phyloP scores from a whole-genome alignment of 2,329 filamentous ascomycete genomes.

The Xylaria arbuscula region DNA sequence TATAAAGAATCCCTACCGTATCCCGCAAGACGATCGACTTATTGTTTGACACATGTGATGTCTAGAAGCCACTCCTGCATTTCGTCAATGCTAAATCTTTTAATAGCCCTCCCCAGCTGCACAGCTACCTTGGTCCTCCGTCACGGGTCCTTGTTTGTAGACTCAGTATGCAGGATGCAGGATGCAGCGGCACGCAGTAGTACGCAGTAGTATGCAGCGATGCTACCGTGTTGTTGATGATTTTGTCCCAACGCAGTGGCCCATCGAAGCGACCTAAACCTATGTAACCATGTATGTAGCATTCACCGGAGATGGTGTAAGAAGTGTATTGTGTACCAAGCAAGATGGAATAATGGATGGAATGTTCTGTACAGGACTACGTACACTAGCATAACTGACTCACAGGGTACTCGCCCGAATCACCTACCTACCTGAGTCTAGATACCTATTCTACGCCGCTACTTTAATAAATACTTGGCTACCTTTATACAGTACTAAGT shows the following conservation, averaged over 20 bases:
- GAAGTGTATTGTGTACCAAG: no score
- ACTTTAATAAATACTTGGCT: no score
- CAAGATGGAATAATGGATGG: no score
- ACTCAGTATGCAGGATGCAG: conserved; percentile 4
- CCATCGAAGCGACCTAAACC: conserved; percentile 1
- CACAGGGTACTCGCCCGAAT: no score
- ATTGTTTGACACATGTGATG: neutral
- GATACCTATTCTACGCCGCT: no score
- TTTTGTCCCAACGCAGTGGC: neutral
- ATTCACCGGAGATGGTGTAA: neutral
- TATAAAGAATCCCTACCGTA: neutral
- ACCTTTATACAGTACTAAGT: no score
- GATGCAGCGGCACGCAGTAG: neutral
- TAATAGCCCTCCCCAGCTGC: neutral
- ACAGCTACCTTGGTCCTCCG: neutral
- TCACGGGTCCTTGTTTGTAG: conserved; percentile 3
- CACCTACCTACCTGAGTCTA: no score
- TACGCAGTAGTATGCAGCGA: neutral
- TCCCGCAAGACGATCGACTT: neutral
- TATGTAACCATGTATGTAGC: neutral
- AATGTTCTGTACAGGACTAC: no score
- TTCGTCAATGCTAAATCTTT: neutral
- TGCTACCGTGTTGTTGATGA: conserved; percentile 2
- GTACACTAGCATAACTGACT: no score
- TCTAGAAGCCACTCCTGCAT: neutral